phyloP scores from a whole-genome alignment of 1,284 basidiomycete species.

The Peniophora sp. region DNA sequence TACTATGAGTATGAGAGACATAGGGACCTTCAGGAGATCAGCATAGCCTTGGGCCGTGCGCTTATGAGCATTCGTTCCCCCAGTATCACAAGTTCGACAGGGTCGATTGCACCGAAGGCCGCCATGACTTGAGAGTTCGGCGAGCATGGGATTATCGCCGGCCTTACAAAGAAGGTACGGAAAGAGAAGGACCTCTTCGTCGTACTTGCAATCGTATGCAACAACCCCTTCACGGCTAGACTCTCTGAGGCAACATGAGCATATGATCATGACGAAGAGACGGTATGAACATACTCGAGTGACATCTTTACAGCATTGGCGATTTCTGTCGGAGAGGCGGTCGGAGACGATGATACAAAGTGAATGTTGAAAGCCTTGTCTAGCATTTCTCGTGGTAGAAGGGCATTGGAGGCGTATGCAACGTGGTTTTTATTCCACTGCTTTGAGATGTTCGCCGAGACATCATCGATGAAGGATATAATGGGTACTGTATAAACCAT shows the following conservation, averaged over 20 bases:
- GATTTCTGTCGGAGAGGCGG: slow-evolving; percentile 20
- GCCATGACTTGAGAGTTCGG: slow-evolving; percentile 21
- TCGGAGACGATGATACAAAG: slow-evolving; percentile 21
- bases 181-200: slow-evolving; percentile 17
- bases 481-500: slow-evolving; percentile 17
- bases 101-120: slow-evolving; percentile 21
- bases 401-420: slow-evolving; percentile 19
- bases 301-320: slow-evolving; percentile 17
- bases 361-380: slow-evolving; percentile 20
- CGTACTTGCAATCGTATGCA: slow-evolving; percentile 15
- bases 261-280: neutral
- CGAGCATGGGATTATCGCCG: slow-evolving; percentile 29
- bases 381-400: slow-evolving; percentile 15
- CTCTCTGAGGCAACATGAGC: neutral
- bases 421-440: slow-evolving; percentile 24
- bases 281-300: slow-evolving; percentile 14
- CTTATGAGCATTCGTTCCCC: slow-evolving; percentile 18
- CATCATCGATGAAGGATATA: slow-evolving; percentile 23
- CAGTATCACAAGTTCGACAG: slow-evolving; percentile 21
- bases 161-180: slow-evolving; percentile 17
- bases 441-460: slow-evolving; percentile 23
- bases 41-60: slow-evolving; percentile 13
- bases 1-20: too few species aligned
- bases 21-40: slow-evolving; percentile 15
- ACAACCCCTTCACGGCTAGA: slow-evolving; percentile 2